phyloP scores from a whole-genome alignment of 129 eudicot genomes.

The Flaveria sonorensis region DNA sequence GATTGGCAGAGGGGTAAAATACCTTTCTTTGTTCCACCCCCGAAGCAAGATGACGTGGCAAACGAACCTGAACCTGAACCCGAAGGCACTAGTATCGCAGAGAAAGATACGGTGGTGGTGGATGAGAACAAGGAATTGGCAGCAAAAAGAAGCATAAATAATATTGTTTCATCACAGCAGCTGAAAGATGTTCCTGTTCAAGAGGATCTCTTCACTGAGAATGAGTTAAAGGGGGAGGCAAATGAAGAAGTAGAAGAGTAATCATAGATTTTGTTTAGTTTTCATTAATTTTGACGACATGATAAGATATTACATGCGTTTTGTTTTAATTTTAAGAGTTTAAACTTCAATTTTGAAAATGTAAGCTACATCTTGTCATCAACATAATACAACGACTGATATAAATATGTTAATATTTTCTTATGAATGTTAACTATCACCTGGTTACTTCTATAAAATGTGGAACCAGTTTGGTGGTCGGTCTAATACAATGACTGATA shows the following conservation, averaged over 20 bases:
- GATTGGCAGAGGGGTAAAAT: conserved; percentile 99
- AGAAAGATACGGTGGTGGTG: conserved; percentile 33
- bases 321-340: neutral
- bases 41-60: conserved; percentile 55
- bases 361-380: neutral
- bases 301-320: neutral
- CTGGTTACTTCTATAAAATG: neutral
- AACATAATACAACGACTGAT: neutral
- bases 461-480: too few relatives aligned
- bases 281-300: neutral
- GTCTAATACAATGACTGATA: too few relatives aligned
- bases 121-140: conserved; percentile 54
- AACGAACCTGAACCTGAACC: conserved; percentile 14
- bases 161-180: conserved; percentile 65
- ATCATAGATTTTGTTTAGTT: conserved; percentile 14
- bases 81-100: conserved; percentile 24
- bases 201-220: conserved; percentile 59
- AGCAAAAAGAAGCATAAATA: conserved; percentile 65
- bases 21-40: conserved; percentile 94
- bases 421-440: neutral
- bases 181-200: conserved; percentile 73
- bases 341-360: neutral
- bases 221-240: conserved; percentile 64
- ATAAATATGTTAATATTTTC: neutral
- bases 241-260: conserved; percentile 13